Evolutionary conservation across 1,284 basidiomycete species (phyloP), one percentile per base, ranked within the genome.

Genomic region (Cryptococcus sp.): DNA sequence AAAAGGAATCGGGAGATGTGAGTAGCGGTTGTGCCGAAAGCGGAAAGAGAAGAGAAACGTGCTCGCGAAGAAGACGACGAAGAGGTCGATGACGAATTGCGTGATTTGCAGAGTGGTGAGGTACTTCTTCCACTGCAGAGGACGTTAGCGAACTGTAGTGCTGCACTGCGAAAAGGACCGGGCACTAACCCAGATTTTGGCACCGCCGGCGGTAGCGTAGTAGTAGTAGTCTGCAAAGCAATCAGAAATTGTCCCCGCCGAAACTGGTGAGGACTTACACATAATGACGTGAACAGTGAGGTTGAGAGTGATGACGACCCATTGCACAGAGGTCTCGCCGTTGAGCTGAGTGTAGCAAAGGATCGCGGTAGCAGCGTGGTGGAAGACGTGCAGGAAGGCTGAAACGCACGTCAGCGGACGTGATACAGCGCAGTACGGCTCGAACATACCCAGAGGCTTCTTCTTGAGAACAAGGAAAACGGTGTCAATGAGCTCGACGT

Each of bases 331-430:
- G 52, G 93, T 94, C 77, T 85, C 85, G 74, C 96, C 94, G 70
- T 95, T 89, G 64, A 99, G 84, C 81, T 99, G 94, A 57, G 88
- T 88, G 79, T 88, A 98, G 82, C 95, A 98, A 61, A 99, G 84
- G 55, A 95, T 80, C 59, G 95, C 95, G 57, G 95, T 98, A n/a
- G 94, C 95, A 62, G 94, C 92, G 82, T 98, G 95, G 80, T 98
- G 95, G 84, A 96, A 98, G 69, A 98, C 94, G 79, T 99, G 95
- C 65, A 99, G 82, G 82, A 98, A 98, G 60, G 90, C 90, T 95
- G 71, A 38, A 48, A 53, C 3, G 53, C 20, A 38, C 16, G 50
- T 41, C 7, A 5, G 27, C 41, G 35, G 13, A 19, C 1, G 19
- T 20, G 15, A 16, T 27, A 22, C 2, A 19, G 10, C 17, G 25